phyloP scores from a whole-genome alignment of 1,284 basidiomycete species.

The Cutaneotrichosporon sp. region DNA sequence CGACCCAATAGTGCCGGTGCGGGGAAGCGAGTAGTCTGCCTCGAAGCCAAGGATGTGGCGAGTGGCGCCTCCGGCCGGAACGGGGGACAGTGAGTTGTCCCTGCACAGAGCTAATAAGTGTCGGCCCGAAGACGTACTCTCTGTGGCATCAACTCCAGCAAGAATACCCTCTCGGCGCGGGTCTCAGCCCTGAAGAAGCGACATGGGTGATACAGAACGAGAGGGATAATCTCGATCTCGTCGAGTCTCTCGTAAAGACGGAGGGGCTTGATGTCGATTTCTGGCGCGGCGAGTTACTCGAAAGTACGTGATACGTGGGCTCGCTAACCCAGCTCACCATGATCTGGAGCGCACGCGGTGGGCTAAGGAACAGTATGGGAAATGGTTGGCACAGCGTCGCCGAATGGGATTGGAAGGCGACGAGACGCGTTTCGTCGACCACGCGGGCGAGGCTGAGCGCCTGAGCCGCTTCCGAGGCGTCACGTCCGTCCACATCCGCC shows the following conservation, averaged over 20 bases:
- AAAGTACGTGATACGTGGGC: constrained; percentile 22
- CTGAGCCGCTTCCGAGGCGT: constrained; percentile 25
- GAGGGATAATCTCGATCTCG: constrained; percentile 36
- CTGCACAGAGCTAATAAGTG: constrained; percentile 4
- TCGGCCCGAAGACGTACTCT: constrained; percentile 28
- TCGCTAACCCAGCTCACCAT: constrained; percentile 24
- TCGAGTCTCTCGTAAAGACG: constrained; percentile 22
- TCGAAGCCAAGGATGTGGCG: constrained; percentile 46
- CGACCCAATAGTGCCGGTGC: constrained; percentile 26
- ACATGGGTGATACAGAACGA: constrained; percentile 29
- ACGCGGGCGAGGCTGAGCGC: constrained; percentile 34
- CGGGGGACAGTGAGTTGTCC: constrained; percentile 34
- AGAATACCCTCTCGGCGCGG: constrained; percentile 23
- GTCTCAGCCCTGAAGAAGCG: constrained; percentile 23
- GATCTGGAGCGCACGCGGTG: constrained; percentile 19
- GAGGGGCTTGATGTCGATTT: constrained; percentile 34
- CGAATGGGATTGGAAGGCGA: constrained; percentile 23
- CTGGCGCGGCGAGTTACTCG: constrained; percentile 33
- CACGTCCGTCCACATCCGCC: constrained; percentile 29
- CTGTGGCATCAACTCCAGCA: constrained; percentile 24
- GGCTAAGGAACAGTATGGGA: constrained; percentile 19
- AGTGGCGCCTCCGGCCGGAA: constrained; percentile 47
- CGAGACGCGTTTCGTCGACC: constrained; percentile 32
- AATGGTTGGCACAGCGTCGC: constrained; percentile 27
- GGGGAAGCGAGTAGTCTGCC: constrained; percentile 32